Base-by-base conservation (phyloP, 108 stramenopile genomes). In the Parietichytrium sp. region DNA sequence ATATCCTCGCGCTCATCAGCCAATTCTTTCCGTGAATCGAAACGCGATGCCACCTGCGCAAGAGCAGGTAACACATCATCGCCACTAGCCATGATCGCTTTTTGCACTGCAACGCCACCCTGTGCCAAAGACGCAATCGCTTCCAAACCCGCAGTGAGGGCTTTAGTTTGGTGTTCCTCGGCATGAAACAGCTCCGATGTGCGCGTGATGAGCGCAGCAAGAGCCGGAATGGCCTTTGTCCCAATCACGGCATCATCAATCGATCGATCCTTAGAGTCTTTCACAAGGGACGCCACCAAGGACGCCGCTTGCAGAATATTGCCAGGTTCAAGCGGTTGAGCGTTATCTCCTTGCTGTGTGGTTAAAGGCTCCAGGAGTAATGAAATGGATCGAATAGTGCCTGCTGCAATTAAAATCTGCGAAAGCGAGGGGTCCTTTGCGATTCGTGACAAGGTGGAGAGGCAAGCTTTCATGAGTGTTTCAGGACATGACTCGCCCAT, bases 211-310 rank as follows among this genome's bases (percentile, higher is more conserved):
- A 72, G 61, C 0, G 61, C 25, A 16, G 61, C 61, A 8, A 72
- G 42, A 6, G 61, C 61, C 2, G 61, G 61, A 72, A 72, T 72
- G 20, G 61, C 61, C 61, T 72, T 72, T 33, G 61, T 72, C 10
- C 61, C 61, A 20, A 72, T 2, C 38, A 72, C 45, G 29, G 61
- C 61, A 27, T 72, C 61, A 27, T 72, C 61, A 0, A 72, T 42
- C 23, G 38, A n/a, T 6, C 61, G 61, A 2, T 27, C 61, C 10
- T 25, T 23, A 20, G 61, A 33, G 8, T 72, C 61, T n/a, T 72
- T 33, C 6, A 72, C 61, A n/a, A 72, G 13, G 20, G 61, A 72
- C 2, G 61, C 61, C 6, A 72, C 6, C 16, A 72, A 42, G 2
- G 36, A 45, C 38, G 61, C 61, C 61, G 61, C 61, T 2, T 72